Conservation (phyloP, 129 eudicot genomes). For the Gnaphalium uliginosum region DNA sequence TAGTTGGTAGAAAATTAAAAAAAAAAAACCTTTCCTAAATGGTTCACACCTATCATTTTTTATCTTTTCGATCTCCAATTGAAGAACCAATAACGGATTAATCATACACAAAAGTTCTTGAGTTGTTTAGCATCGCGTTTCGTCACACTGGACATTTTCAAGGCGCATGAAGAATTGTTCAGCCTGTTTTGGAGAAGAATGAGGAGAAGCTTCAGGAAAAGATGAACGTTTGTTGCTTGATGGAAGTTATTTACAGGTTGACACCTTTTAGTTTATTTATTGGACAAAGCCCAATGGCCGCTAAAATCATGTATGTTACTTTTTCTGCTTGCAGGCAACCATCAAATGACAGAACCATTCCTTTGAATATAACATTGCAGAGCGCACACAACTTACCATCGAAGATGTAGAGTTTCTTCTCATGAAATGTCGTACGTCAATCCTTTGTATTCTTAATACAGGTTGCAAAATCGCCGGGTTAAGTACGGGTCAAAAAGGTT, state of each 20-base stretch:
- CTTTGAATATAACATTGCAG: conserved; percentile 70
- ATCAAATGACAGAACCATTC: conserved; percentile 86
- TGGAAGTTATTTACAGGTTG: conserved; percentile 92
- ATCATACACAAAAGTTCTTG: too few species aligned
- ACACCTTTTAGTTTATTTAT: too few species aligned
- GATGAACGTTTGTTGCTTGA: conserved; percentile 86
- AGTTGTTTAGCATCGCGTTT: too few species aligned
- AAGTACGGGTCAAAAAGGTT: too few species aligned
- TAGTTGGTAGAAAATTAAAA: too few species aligned
- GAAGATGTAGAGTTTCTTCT: conserved; percentile 92
- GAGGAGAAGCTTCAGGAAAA: conserved; percentile 87
- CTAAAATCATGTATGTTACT: background rate
- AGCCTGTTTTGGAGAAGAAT: conserved; percentile 78
- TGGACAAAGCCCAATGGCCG: background rate
- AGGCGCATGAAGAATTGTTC: too few species aligned
- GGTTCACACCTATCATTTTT: too few species aligned
- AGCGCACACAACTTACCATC: conserved; percentile 71
- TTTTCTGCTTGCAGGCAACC: conserved; percentile 68
- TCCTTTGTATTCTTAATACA: background rate
- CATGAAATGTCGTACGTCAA: conserved; percentile 92
- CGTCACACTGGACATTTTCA: too few species aligned
- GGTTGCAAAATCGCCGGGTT: too few species aligned
- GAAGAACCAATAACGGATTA: too few species aligned
- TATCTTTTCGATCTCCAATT: too few species aligned
- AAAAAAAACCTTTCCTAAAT: too few species aligned